Evolutionary conservation across 257 asterid species (phyloP), one percentile per base, ranked within the genome.

Genomic region (Cinchona pubescens): DNA sequence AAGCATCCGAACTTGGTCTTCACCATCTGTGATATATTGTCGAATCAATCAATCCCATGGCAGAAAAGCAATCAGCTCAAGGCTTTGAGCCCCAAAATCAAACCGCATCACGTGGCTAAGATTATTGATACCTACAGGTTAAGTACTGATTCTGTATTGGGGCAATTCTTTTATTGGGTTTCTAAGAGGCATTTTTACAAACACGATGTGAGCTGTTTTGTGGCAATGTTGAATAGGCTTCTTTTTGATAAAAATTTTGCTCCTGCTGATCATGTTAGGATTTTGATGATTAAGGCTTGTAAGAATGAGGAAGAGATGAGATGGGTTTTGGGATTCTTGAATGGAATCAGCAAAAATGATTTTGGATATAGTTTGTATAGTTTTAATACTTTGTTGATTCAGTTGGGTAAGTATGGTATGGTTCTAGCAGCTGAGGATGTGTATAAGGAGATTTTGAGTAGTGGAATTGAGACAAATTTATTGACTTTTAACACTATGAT

Each of bases 301-400:
- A 81, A 71, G 77, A 82, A 87, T 68, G 88, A 84, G 87, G 82
- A 73, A 30, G 96, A 91, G 67, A 71, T 93, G 81, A 80, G 23
- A 16, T 63, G 76, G 88, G 96, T 84, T 69, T 74, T 90, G 76
- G 87, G 78, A 67, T 90, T 83, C 77, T 86, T 92, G 87, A 83
- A 84, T 79, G 91, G 73, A 78, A 79, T 90, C 42, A 79, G 87
- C 40, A 61, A 63, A 35, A 72, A 59, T 21, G 91, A 90, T 72
- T 76, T 89, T 82, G 78, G 80, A 56, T 82, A 75, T 64, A 87
- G 79, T 79, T 84, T 94, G 73, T 90, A 89, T 76, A 90, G 92
- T 86, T 90, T 81, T 78, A 92, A 90, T 85, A 85, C 97, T 78
- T 87, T 94, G 82, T 81, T 94, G 96, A 87, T 90, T 85, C 98